Base-by-base conservation (phyloP, 148 eudicot genomes). In the Arbutus unedo region DNA sequence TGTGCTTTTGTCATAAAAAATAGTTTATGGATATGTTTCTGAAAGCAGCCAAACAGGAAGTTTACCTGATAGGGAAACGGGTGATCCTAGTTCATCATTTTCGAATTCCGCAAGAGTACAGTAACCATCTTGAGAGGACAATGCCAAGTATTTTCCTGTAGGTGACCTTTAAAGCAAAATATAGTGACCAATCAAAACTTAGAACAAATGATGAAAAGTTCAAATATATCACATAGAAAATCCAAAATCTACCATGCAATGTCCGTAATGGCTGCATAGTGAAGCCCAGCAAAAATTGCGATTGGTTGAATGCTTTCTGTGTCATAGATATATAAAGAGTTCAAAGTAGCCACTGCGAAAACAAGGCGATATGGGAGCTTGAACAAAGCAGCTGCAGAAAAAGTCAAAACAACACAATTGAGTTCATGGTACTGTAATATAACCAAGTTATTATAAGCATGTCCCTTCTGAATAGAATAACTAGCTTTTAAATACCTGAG, bases 111-210 rank as follows among this genome's bases (percentile, higher is more conserved):
- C 93, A 25, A 96, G 90, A 54, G 99, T 91, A 76, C 99, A 96
- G 83, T 93, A 96, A 59, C 99, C 99, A 87, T 96, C 99, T 88
- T 92, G 98, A 7, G 99, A 96, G 74, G 99, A 94, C 83, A 94
- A 57, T 38, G 93, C 98, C 80, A 96, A 62, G 83, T 85, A 94
- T 79, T 92, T 94, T 44, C 94, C 99, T 78, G 85, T 77, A 14
- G 95, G 88, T 5, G 98, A 92, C 99, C 99, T 96, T 85, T 56
- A 43, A 77, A 81, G 38, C 25, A 60, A 80, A 48, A 68, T 16
- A 82, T 56, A 60, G 44, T 54, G 31, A 77, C 60, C 43, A 48
- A 59, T 79, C 77, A 81, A 67, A 47, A 68, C 3, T 64, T 15
- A 38, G 6, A 38, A n/a, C 4, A n/a, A 53, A 57, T 68, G 44